phyloP scores from a whole-genome alignment of 106 monocot species.

The Dendrobium huoshanense region DNA sequence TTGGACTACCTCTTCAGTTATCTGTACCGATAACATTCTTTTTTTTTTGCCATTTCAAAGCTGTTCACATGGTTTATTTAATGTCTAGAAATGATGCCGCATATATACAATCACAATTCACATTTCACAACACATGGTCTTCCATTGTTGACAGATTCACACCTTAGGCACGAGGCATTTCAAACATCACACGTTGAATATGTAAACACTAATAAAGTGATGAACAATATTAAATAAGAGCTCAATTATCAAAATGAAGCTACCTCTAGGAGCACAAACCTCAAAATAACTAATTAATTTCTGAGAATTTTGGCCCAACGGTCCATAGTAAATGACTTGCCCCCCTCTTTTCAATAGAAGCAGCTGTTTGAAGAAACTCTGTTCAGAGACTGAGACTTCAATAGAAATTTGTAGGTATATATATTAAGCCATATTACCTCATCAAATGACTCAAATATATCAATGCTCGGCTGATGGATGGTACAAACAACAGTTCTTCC shows the following conservation, averaged over 20 bases:
- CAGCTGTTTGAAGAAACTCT: neutral
- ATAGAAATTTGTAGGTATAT: neutral
- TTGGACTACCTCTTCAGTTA: too few relatives aligned
- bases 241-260: neutral
- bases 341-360: slow-evolving; percentile 4
- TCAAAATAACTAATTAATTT: neutral
- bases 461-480: slow-evolving; percentile 59
- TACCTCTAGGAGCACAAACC: neutral
- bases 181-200: too few relatives aligned
- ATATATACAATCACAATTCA: too few relatives aligned
- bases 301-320: neutral
- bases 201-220: too few relatives aligned
- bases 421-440: slow-evolving; percentile 29
- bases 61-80: too few relatives aligned
- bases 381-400: neutral
- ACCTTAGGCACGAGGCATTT: too few relatives aligned
- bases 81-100: too few relatives aligned
- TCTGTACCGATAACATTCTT: too few relatives aligned
- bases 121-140: too few relatives aligned
- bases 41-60: too few relatives aligned
- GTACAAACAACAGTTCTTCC: slow-evolving; percentile 63
- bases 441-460: slow-evolving; percentile 62
- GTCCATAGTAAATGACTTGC: neutral
- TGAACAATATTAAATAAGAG: too few relatives aligned
- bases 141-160: too few relatives aligned